These are phyloP conservation scores for Solanum ossicruentum DNA, from an alignment of 257 asterid species.

Conservation along the genomic window DNA sequence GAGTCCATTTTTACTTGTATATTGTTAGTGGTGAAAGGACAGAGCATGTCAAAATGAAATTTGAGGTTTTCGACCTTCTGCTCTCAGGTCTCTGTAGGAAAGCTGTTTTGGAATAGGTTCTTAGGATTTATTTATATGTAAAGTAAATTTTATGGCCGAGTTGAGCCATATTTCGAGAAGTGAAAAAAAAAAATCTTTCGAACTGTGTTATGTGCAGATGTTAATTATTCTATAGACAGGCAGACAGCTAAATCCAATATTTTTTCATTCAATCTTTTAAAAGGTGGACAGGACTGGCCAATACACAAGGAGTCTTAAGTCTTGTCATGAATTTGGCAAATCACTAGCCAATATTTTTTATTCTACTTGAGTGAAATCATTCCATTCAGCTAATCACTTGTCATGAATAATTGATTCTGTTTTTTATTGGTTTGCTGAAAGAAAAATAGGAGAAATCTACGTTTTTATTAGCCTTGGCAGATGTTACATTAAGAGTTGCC, in stretches of 20 bases:
- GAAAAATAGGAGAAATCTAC: too few species aligned
- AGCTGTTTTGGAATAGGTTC: neutral
- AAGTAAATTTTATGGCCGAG: neutral
- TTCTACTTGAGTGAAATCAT: too few species aligned
- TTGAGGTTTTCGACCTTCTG: neutral
- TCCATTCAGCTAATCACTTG: too few species aligned
- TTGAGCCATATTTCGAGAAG: neutral
- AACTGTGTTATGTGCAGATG: neutral
- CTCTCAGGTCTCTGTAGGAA: neutral
- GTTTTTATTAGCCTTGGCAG: too few species aligned
- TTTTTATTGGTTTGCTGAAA: too few species aligned
- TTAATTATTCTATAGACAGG: neutral
- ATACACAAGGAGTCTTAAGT: too few species aligned
- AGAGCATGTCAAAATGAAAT: neutral
- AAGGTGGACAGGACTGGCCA: too few species aligned
- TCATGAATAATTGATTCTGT: too few species aligned
- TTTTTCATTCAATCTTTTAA: too few species aligned
- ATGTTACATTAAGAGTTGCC: too few species aligned
- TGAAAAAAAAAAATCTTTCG: neutral
- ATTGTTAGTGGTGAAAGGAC: neutral
- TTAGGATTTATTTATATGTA: neutral
- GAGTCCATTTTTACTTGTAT: neutral
- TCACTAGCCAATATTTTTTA: too few species aligned
- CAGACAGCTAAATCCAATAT: neutral
- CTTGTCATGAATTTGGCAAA: too few species aligned